Conservation (phyloP, 225 moss, liverwort and hornwort genomes). For the Physcomitrium patens region DNA sequence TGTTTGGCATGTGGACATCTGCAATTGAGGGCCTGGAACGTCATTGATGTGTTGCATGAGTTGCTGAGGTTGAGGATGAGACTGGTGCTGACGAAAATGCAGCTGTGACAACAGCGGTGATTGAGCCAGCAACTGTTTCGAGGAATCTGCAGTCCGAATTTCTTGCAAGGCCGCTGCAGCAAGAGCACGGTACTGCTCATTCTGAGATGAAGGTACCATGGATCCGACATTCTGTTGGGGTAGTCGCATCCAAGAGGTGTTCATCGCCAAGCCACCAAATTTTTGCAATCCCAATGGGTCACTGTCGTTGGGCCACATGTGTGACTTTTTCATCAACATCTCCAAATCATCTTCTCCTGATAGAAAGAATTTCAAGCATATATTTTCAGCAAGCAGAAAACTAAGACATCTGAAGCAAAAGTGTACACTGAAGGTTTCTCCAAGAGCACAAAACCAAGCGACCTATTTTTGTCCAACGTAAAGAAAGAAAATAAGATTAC, state of each 20-base stretch:
- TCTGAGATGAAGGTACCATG: slow-evolving; percentile 54
- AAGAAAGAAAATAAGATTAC: slow-evolving; percentile 6
- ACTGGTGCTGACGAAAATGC: slow-evolving; percentile 67
- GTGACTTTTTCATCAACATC: slow-evolving; percentile 66
- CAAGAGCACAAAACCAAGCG: slow-evolving; percentile 18
- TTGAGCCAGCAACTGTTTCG: slow-evolving; percentile 76
- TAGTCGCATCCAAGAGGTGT: slow-evolving; percentile 66
- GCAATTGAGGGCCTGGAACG: slow-evolving; percentile 74
- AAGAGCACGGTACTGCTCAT: slow-evolving; percentile 75
- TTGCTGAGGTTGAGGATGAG: slow-evolving; percentile 59
- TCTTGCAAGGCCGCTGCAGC: slow-evolving; percentile 97
- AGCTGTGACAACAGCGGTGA: slow-evolving; percentile 60
- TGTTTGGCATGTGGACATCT: slow-evolving; percentile 76
- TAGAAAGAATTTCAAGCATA: slow-evolving; percentile 12
- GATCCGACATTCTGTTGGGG: slow-evolving; percentile 65
- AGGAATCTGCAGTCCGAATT: slow-evolving; percentile 66
- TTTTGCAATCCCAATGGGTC: slow-evolving; percentile 42
- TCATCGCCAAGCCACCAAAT: slow-evolving; percentile 60
- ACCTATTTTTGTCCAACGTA: slow-evolving; percentile 6
- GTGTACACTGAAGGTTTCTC: not conserved
- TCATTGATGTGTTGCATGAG: slow-evolving; percentile 70
- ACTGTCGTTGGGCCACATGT: slow-evolving; percentile 63
- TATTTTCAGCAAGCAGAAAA: slow-evolving; percentile 26
- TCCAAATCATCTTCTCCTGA: slow-evolving; percentile 92
- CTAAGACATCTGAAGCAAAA: slow-evolving; percentile 21